Evolutionary conservation across 495 filamentous ascomycete genomes (phyloP).

Genomic region (Rusavskia elegans): DNA sequence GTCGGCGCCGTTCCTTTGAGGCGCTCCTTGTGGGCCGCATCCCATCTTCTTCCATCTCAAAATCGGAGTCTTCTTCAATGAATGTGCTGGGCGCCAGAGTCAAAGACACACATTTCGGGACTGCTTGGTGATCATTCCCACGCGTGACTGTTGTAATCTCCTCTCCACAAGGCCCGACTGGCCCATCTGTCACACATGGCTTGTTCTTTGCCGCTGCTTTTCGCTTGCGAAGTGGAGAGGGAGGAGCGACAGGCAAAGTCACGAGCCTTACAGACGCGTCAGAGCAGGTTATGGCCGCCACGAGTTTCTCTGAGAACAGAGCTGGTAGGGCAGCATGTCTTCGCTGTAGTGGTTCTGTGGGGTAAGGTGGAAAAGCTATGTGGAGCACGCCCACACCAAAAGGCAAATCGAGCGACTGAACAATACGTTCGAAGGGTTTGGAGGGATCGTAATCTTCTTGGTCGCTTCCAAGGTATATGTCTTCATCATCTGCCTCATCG

Average conservation of each 20-base stretch:
- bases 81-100: slow-evolving; percentile 26
- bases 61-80: slow-evolving; percentile 5
- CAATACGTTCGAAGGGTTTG: slow-evolving; percentile 29
- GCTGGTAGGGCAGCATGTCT: slow-evolving; percentile 39
- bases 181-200: slow-evolving; percentile 27
- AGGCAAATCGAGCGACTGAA: slow-evolving; percentile 51
- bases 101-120: slow-evolving; percentile 50
- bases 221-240: slow-evolving; percentile 37
- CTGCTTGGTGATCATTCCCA: slow-evolving; percentile 36
- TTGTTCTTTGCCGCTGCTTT: slow-evolving; percentile 13
- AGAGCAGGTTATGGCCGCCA: slow-evolving; percentile 56
- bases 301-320: slow-evolving; percentile 45
- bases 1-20: background rate
- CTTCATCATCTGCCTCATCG: slow-evolving; percentile 19
- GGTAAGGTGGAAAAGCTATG: slow-evolving; percentile 42
- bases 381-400: slow-evolving; percentile 46
- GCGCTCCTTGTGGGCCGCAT: slow-evolving; percentile 1
- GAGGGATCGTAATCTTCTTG: slow-evolving; percentile 44
- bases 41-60: slow-evolving; percentile 7
- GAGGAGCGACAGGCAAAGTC: slow-evolving; percentile 56
- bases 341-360: slow-evolving; percentile 26
- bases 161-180: slow-evolving; percentile 44
- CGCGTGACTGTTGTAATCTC: slow-evolving; percentile 37
- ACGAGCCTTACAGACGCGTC: slow-evolving; percentile 53
- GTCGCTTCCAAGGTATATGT: slow-evolving; percentile 35